A percentile compares a stretch with the other conserved stretches of the same genome.
Evolutionary conservation across 495 filamentous ascomycete genomes (phyloP).

Genomic region (Acidiella bohemica): DNA sequence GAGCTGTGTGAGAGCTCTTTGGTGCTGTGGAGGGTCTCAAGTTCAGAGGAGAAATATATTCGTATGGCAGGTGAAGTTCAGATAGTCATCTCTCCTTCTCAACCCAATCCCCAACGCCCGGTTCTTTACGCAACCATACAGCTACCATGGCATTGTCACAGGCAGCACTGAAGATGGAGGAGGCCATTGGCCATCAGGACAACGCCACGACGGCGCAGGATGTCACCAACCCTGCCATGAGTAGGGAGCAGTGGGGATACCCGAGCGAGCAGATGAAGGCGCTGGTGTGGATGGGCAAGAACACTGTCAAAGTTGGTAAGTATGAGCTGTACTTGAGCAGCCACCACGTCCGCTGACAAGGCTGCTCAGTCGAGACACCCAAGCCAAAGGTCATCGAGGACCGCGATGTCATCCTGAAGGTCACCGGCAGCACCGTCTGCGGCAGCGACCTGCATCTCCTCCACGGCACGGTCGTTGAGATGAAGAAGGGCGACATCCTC

Average conservation of each 20-base stretch:
- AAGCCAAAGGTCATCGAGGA: constrained; percentile 60
- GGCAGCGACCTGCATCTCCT: constrained; percentile 75
- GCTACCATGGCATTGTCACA: constrained; percentile 43
- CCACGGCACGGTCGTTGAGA: constrained; percentile 54
- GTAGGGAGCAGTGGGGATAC: constrained; percentile 32
- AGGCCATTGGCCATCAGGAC: constrained; percentile 49
- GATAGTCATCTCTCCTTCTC: not conserved
- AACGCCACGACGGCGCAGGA: constrained; percentile 46
- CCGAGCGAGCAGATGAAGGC: constrained; percentile 55
- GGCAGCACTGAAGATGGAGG: constrained; percentile 50
- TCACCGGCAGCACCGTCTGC: constrained; percentile 79
- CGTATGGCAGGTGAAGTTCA: not conserved
- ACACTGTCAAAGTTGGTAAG: constrained; percentile 43
- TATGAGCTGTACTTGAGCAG: constrained; percentile 1
- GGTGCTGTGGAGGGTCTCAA: not conserved
- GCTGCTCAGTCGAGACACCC: constrained; percentile 39
- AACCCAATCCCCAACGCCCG: too few species aligned
- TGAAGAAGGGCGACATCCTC: constrained; percentile 74
- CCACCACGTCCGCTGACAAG: not conserved
- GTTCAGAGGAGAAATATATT: not conserved
- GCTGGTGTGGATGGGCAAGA: constrained; percentile 58
- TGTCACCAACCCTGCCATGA: constrained; percentile 32
- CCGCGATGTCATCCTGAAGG: constrained; percentile 66
- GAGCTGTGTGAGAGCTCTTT: not conserved
- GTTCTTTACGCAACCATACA: too few species aligned